phyloP scores from a whole-genome alignment of 2,329 filamentous ascomycete species.

The Pseudodiploospora longispora region DNA sequence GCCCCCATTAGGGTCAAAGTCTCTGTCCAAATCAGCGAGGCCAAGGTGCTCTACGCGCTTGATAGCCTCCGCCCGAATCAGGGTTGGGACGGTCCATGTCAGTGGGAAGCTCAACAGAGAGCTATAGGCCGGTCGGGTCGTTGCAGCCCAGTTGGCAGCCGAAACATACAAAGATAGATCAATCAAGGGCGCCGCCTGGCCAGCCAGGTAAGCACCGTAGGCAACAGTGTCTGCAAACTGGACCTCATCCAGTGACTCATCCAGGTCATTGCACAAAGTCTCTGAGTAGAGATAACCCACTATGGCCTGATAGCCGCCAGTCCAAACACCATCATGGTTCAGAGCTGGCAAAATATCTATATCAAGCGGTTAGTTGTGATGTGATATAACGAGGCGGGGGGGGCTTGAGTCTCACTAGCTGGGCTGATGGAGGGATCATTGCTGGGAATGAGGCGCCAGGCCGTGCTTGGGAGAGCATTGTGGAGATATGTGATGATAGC shows the following conservation, averaged over 20 bases:
- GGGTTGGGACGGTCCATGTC: conserved; percentile 76
- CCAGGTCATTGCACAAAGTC: conserved; percentile 27
- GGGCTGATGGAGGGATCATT: conserved; percentile 66
- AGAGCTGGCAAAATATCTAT: conserved; percentile 49
- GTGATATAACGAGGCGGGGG: not conserved
- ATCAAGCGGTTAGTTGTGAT: conserved; percentile 14
- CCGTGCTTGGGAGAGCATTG: conserved; percentile 47
- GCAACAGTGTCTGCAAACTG: conserved; percentile 41
- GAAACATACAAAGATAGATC: conserved; percentile 87
- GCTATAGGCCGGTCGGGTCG: conserved; percentile 75
- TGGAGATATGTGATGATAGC: conserved; percentile 73
- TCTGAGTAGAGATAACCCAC: conserved; percentile 43
- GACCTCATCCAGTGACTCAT: conserved; percentile 28
- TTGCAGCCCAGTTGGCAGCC: conserved; percentile 72
- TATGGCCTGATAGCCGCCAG: conserved; percentile 54
- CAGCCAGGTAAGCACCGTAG: conserved; percentile 62
- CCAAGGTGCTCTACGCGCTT: conserved; percentile 61
- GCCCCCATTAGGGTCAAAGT: conserved; percentile 34
- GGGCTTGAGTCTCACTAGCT: conserved; percentile 44
- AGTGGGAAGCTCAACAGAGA: conserved; percentile 75
- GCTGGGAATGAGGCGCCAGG: conserved; percentile 64
- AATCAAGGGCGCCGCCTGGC: conserved; percentile 67
- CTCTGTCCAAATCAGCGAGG: conserved; percentile 59
- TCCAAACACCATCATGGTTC: conserved; percentile 42
- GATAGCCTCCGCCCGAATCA: conserved; percentile 62